Evolutionary conservation across 345 rosid species (phyloP).

Genomic region (Crucihimalaya himalaica): DNA sequence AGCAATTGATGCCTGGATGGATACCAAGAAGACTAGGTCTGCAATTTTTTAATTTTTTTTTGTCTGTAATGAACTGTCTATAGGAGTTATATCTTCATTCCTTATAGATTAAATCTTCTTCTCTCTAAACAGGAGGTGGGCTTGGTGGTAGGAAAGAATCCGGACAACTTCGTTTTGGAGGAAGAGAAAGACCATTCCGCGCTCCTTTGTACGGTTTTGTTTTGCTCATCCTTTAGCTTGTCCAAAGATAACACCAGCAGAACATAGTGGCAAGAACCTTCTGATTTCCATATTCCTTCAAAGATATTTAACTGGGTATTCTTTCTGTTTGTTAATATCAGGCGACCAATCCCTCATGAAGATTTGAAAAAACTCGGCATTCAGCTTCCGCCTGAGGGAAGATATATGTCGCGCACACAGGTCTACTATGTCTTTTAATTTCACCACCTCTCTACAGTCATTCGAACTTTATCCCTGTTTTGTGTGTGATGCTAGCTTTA

Average conservation of each 20-base stretch:
- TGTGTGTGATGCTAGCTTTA: neutral
- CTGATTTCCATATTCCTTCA: neutral
- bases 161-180: constrained; percentile 95
- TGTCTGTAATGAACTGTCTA: neutral
- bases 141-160: constrained; percentile 97
- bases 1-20: constrained; percentile 95
- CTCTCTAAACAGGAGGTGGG: constrained; percentile 69
- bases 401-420: constrained; percentile 77
- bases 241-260: neutral
- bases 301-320: neutral
- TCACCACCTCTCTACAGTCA: constrained; percentile 1
- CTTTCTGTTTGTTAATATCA: constrained; percentile 33
- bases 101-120: constrained; percentile 1
- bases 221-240: neutral
- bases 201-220: constrained; percentile 76
- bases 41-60: constrained; percentile 2
- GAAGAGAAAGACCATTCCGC: constrained; percentile 95
- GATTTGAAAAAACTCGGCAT: constrained; percentile 86
- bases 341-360: constrained; percentile 79
- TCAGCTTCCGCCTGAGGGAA: constrained; percentile 93
- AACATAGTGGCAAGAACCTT: constrained; percentile 12
- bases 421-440: constrained; percentile 35
- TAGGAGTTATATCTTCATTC: neutral
- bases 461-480: neutral
- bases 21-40: constrained; percentile 98